Conservation (phyloP, 208 protist genomes). For the Leptomonas pyrrhocoris region DNA sequence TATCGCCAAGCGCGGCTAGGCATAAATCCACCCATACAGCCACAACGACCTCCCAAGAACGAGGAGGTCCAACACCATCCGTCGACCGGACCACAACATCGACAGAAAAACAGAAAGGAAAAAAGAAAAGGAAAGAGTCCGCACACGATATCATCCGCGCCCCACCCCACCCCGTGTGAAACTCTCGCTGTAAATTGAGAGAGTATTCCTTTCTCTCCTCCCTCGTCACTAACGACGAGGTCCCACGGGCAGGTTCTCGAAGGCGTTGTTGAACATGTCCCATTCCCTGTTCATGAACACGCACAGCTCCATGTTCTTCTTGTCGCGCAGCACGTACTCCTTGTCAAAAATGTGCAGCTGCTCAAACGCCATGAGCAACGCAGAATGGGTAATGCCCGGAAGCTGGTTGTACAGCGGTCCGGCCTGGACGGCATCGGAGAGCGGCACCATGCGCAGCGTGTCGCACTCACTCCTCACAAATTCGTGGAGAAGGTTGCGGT, state of each 20-base stretch:
- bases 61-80: background rate
- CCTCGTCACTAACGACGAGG: slow-evolving; percentile 3
- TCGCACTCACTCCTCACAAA: slow-evolving; percentile 77
- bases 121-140: no score
- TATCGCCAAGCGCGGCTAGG: no score
- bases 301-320: slow-evolving; percentile 84
- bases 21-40: no score
- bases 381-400: slow-evolving; percentile 69
- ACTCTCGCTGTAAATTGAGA: background rate
- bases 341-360: slow-evolving; percentile 81
- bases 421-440: slow-evolving; percentile 63
- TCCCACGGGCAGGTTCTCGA: slow-evolving; percentile 46
- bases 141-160: background rate
- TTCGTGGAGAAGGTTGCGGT: slow-evolving; percentile 88
- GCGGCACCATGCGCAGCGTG: slow-evolving; percentile 76
- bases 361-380: slow-evolving; percentile 80
- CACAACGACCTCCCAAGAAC: background rate
- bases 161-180: no score
- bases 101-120: background rate
- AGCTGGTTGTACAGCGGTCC: slow-evolving; percentile 82
- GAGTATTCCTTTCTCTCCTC: slow-evolving; percentile 7
- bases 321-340: slow-evolving; percentile 71
- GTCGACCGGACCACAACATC: background rate
- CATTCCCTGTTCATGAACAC: slow-evolving; percentile 90
- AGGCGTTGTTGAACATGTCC: slow-evolving; percentile 81